These are phyloP conservation scores for Crotalaria pallida DNA, from an alignment of 306 rosid genomes.

Conservation along the genomic window DNA sequence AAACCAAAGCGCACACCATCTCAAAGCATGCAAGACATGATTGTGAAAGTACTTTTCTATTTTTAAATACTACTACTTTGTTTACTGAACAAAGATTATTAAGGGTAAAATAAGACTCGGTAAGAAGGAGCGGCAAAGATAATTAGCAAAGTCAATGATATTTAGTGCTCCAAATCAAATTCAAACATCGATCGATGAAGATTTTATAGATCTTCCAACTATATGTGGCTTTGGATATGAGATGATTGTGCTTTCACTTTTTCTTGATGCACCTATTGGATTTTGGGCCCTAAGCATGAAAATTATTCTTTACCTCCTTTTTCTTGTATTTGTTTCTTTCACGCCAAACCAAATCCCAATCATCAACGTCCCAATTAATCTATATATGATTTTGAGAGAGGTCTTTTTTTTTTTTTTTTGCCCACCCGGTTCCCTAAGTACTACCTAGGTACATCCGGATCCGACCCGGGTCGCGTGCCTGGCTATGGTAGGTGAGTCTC, in stretches of 20 bases:
- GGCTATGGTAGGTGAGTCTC: too few relatives aligned
- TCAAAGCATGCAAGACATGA: too few relatives aligned
- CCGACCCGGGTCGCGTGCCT: too few relatives aligned
- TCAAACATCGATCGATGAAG: not conserved
- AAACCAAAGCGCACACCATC: too few relatives aligned
- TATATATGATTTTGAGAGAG: conserved; percentile 11
- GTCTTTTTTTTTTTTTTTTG: conserved; percentile 17
- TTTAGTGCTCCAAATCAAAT: conserved; percentile 8
- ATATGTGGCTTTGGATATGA: conserved; percentile 25
- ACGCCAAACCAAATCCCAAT: conserved; percentile 35
- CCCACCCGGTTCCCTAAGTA: too few relatives aligned
- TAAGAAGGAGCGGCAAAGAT: too few relatives aligned
- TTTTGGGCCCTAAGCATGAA: conserved; percentile 17
- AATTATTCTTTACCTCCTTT: not conserved
- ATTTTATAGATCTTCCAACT: not conserved
- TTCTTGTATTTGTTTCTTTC: conserved; percentile 15
- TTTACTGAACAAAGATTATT: too few relatives aligned
- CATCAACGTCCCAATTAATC: conserved; percentile 12
- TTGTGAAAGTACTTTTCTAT: too few relatives aligned
- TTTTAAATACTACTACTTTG: too few relatives aligned
- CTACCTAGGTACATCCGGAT: too few relatives aligned
- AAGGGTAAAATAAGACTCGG: too few relatives aligned
- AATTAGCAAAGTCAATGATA: not conserved
- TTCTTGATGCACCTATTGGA: conserved; percentile 2
- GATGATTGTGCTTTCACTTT: conserved; percentile 20